Base-by-base conservation (phyloP, 2,329 filamentous ascomycete genomes). In the Monilinia vaccinii-corymbosi region DNA sequence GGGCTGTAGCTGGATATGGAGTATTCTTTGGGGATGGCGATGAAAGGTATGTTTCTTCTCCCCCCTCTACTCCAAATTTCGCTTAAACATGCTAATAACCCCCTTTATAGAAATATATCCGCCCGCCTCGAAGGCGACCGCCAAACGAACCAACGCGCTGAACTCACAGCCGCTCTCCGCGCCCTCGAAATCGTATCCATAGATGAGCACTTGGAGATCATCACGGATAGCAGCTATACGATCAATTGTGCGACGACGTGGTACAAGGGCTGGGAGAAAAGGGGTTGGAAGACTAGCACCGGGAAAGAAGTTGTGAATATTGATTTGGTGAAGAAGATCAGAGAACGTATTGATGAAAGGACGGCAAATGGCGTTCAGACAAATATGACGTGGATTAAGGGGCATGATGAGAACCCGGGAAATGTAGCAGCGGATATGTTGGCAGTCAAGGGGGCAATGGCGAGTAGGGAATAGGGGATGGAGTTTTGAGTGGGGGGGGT, bases 81-180 rank as follows among this genome's bases (percentile, higher is more conserved):
- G 42, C 34, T 34, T 47, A 21, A 21, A 28, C 23, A 53, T 52
- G 32, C 40, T 60, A 36, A 25, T 42, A 14, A 28, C 7, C 9
- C 9, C 8, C 55, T 23, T 53, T 68, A 2, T 4, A 85, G 83
- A 66, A 88, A 88, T 68, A 75, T 73, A 36, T 71, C 71, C 18
- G 71, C 72, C 60, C 62, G 65, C 38, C 63, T 73, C 1, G 55
- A 64, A 44, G 71, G 71, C 21, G 28, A 31, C 5, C 60, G 80
- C 11, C 94, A 97, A 74, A 97, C 94, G 0, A 99, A 99, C 72
- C 91, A 97, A 73, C 88, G 94, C 3, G 94, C 93, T n/a, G 94
- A 99, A 75, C 78, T 99, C 61, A 92, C 89, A 28, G 94, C 91
- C 9, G 87, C 97, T 64, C 78, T 89, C 34, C 87, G 92, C 60